Evolutionary conservation across 768 basidiomycete species (phyloP), one percentile per base, ranked within the genome.

Genomic region (Boletus rubescentipes): DNA sequence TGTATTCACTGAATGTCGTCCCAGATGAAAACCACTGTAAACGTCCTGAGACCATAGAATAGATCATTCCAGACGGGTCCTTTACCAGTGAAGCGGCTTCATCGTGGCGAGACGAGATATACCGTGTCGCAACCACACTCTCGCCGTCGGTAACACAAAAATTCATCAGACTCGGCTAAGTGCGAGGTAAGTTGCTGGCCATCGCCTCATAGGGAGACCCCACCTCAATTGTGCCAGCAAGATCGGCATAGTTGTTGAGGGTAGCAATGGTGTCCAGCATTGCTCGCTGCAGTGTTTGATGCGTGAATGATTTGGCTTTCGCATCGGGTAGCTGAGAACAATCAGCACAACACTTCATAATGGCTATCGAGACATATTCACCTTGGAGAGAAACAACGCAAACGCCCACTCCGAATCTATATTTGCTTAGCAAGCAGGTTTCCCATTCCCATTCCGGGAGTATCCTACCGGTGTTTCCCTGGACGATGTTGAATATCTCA

Each of bases 401-500:
- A 98, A 99, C 6, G 92, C 88, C 94, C 95, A 98, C 77, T 99
- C 95, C 4, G 93, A 95, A 72, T 99, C 96, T 89, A 43, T 26
- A 46, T 37, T 46, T 42, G 14, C 43, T 51, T 40, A 40, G 49
- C 26, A 42, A 32, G 21, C 15, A 39, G 18, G 16, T 31, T 42
- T 30, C 12, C 38, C 12, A 16, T 16, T 21, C 21, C 11, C 16
- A 15, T 31, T 8, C 15, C 9, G 37, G 18, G 18, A 48, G 32
- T 30, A 31, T 61, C 76, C 49, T 54, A 89, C 91, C 92, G 26
- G 97, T 98, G 65, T 98, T 95, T 49, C 97, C 97, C 52, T 89
- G 86, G 2, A 95, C 93, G 61, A 84, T 79, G 49, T 91, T 78
- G 73, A 93, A 99, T 35, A 93, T 80, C 55, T 87, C 84, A 66